These are phyloP conservation scores for Cutaneotrichosporon sp. DNA, from an alignment of 1,284 basidiomycete genomes.

Conservation along the genomic window DNA sequence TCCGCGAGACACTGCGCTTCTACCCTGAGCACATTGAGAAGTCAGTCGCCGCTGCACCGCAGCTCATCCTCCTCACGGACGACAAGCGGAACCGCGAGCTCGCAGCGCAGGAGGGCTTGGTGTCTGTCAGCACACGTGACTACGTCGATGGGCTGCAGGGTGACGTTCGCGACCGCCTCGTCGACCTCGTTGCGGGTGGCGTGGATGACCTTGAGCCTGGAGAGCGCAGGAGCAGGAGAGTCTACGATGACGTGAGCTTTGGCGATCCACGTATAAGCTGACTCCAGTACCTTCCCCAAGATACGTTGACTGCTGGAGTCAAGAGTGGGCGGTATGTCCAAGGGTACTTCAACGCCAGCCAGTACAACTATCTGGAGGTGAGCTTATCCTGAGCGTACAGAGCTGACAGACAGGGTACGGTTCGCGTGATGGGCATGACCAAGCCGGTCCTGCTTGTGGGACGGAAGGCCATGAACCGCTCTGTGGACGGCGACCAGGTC, in stretches of 20 bases:
- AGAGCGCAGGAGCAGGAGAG: conserved; percentile 56
- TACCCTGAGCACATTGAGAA: conserved; percentile 71
- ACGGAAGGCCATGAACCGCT: conserved; percentile 90
- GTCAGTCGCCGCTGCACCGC: conserved; percentile 59
- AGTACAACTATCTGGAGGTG: conserved; percentile 93
- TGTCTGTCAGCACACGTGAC: conserved; percentile 64
- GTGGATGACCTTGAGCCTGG: conserved; percentile 57
- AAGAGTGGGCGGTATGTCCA: conserved; percentile 81
- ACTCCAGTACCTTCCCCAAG: conserved; percentile 74
- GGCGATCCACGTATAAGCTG: background rate
- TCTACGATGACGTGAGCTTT: conserved; percentile 71
- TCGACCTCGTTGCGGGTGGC: conserved; percentile 74
- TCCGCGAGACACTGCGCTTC: conserved; percentile 79
- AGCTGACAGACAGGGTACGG: conserved; percentile 64
- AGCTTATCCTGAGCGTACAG: conserved; percentile 22
- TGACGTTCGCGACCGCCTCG: conserved; percentile 58
- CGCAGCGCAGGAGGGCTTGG: conserved; percentile 68
- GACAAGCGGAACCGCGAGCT: conserved; percentile 81
- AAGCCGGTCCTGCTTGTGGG: conserved; percentile 85
- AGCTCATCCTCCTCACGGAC: conserved; percentile 79
- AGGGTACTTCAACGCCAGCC: conserved; percentile 92
- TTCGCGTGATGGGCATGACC: conserved; percentile 68
- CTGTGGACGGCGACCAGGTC: conserved; percentile 90
- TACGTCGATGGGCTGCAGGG: conserved; percentile 75
- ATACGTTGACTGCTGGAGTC: conserved; percentile 75